Evolutionary conservation across 2,329 filamentous ascomycete species (phyloP).

Genomic region (Diplodia corticola): DNA sequence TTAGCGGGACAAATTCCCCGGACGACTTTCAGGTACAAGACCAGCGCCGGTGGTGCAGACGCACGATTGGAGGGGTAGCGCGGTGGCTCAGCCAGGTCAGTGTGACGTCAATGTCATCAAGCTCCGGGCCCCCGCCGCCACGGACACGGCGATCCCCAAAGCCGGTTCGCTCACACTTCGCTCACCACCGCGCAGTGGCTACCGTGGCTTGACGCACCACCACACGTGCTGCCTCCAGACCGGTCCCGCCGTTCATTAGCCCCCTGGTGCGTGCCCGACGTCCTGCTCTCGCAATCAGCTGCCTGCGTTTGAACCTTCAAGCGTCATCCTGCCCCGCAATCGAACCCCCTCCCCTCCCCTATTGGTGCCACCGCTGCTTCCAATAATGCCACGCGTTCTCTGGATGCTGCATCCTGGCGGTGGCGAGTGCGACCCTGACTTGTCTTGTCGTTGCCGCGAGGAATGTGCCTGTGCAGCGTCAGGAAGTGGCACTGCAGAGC

Average conservation of each 20-base stretch:
- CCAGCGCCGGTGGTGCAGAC: not conserved
- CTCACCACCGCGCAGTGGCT: not conserved
- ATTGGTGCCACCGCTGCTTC: not conserved
- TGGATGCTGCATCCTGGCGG: not conserved
- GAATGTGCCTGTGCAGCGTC: not conserved
- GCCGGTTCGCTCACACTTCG: not conserved
- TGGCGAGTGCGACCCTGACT: not conserved
- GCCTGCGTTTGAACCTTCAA: not conserved
- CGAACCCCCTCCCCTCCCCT: not conserved
- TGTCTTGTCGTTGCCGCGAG: not conserved
- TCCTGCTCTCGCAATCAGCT: not conserved
- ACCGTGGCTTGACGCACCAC: slow-evolving; percentile 15
- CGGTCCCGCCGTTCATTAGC: not conserved
- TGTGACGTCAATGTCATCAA: slow-evolving; percentile 7
- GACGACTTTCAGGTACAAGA: slow-evolving; percentile 10
- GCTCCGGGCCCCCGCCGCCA: not conserved
- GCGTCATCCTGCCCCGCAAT: slow-evolving; percentile 16
- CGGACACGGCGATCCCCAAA: not conserved
- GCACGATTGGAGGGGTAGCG: not conserved
- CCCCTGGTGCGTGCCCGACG: not conserved
- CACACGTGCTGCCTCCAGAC: slow-evolving; percentile 11
- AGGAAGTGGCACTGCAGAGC: not conserved
- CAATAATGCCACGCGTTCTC: not conserved
- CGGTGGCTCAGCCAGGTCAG: not conserved
- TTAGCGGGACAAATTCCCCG: slow-evolving; percentile 8